Evolutionary conservation across 2,329 filamentous ascomycete species (phyloP).

Genomic region (Diaporthe helianthi): DNA sequence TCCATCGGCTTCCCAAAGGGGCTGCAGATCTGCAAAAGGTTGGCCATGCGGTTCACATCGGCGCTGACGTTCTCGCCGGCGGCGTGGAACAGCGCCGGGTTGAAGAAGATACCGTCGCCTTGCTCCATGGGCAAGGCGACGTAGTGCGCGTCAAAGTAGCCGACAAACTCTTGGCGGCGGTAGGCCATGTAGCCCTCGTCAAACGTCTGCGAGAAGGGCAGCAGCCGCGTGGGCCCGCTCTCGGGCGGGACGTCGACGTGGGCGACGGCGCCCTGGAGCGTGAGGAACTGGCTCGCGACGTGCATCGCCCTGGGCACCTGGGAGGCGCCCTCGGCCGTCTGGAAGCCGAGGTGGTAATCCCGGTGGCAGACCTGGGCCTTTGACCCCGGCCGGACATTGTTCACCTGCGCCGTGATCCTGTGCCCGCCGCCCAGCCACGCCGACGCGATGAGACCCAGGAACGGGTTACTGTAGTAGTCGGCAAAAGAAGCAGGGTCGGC

Average conservation of each 20-base stretch:
- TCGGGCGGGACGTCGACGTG: constrained; percentile 66
- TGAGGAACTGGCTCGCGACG: constrained; percentile 61
- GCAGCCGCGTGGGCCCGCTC: constrained; percentile 65
- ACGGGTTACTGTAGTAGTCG: constrained; percentile 66
- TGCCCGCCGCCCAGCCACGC: constrained; percentile 68
- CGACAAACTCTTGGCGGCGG: constrained; percentile 57
- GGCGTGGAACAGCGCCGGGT: constrained; percentile 68
- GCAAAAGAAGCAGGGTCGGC: constrained; percentile 60
- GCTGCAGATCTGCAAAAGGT: constrained; percentile 66
- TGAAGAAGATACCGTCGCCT: constrained; percentile 70
- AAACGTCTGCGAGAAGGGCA: constrained; percentile 67
- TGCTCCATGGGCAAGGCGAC: constrained; percentile 58
- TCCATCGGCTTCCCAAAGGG: constrained; percentile 72
- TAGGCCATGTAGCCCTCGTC: constrained; percentile 66
- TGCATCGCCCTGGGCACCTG: constrained; percentile 61
- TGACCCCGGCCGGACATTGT: constrained; percentile 66
- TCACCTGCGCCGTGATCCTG: constrained; percentile 67
- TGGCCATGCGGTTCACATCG: constrained; percentile 61
- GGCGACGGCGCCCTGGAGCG: constrained; percentile 68
- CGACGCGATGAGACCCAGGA: constrained; percentile 58
- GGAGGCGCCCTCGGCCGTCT: constrained; percentile 54
- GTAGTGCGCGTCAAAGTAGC: constrained; percentile 60
- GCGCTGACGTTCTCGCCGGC: constrained; percentile 62
- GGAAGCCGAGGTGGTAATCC: constrained; percentile 71
- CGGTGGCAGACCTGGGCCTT: constrained; percentile 64